Evolutionary conservation across 352 stramenopile species (phyloP).

Genomic region (Pseudoperonospora humuli): DNA sequence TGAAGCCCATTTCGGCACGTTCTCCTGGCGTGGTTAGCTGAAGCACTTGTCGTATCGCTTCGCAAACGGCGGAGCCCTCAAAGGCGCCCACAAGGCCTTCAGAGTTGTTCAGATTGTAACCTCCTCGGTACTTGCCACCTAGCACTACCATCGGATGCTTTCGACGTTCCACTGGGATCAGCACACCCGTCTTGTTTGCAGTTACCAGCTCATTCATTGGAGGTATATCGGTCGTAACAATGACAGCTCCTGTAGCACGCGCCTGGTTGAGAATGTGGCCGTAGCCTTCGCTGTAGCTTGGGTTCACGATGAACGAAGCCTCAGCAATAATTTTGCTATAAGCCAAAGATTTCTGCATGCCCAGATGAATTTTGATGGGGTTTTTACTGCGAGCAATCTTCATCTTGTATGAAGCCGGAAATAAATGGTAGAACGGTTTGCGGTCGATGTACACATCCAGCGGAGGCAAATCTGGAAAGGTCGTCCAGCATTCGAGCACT

Average conservation of each 20-base stretch:
- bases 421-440: conserved; percentile 16
- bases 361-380: conserved; percentile 24
- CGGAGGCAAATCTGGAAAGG: conserved; percentile 28
- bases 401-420: conserved; percentile 21
- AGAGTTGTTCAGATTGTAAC: conserved; percentile 12
- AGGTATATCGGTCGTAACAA: conserved; percentile 41
- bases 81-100: conserved; percentile 23
- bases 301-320: conserved; percentile 43
- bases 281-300: conserved; percentile 61
- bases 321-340: conserved; percentile 41
- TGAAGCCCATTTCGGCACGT: conserved; percentile 23
- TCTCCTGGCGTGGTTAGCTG: conserved; percentile 19
- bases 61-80: conserved; percentile 16
- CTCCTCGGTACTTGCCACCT: conserved; percentile 22
- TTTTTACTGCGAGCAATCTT: conserved; percentile 16
- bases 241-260: conserved; percentile 35
- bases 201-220: conserved; percentile 64
- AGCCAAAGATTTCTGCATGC: conserved; percentile 13
- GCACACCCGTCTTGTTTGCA: conserved; percentile 17
- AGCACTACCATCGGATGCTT: conserved; percentile 20
- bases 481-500: conserved; percentile 52
- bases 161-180: conserved; percentile 5
- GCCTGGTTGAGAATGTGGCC: conserved; percentile 69
- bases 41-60: conserved; percentile 18
- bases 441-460: conserved; percentile 34